Percentiles rank a stretch among this genome's conserved stretches.
Evolutionary conservation across 345 rosid species (phyloP).

Genomic region (Alliaria petiolata): DNA sequence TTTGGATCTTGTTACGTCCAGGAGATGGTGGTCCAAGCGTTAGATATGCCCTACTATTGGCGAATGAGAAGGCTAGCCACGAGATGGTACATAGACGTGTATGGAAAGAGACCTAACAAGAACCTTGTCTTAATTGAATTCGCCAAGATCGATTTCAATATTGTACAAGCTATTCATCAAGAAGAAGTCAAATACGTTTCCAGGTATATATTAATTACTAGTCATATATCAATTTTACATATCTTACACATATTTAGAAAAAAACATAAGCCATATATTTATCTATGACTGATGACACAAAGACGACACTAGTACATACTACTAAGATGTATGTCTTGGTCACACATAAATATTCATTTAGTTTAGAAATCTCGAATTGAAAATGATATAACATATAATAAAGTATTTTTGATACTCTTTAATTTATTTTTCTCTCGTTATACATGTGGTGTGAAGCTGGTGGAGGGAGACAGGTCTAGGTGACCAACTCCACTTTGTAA

Average conservation of each 20-base stretch:
- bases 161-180: slow-evolving; percentile 27
- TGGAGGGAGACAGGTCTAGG: slow-evolving; percentile 32
- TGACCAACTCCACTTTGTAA: slow-evolving; percentile 26
- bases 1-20: neutral
- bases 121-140: slow-evolving; percentile 16
- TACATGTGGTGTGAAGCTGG: slow-evolving; percentile 33
- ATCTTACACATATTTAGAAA: neutral
- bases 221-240: neutral
- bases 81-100: slow-evolving; percentile 26
- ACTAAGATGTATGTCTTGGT: neutral
- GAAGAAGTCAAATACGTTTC: slow-evolving; percentile 30
- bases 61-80: slow-evolving; percentile 23
- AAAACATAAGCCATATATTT: neutral
- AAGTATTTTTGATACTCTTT: neutral
- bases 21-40: slow-evolving; percentile 21
- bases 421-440: neutral
- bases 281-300: neutral
- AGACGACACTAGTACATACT: neutral
- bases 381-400: neutral
- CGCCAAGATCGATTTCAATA: slow-evolving; percentile 34
- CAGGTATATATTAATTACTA: slow-evolving; percentile 1
- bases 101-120: slow-evolving; percentile 12
- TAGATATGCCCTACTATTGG: slow-evolving; percentile 25
- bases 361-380: neutral
- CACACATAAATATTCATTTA: neutral